Conservation (phyloP, 2,329 filamentous ascomycete species). For the Aspergillus eucalypticola region DNA sequence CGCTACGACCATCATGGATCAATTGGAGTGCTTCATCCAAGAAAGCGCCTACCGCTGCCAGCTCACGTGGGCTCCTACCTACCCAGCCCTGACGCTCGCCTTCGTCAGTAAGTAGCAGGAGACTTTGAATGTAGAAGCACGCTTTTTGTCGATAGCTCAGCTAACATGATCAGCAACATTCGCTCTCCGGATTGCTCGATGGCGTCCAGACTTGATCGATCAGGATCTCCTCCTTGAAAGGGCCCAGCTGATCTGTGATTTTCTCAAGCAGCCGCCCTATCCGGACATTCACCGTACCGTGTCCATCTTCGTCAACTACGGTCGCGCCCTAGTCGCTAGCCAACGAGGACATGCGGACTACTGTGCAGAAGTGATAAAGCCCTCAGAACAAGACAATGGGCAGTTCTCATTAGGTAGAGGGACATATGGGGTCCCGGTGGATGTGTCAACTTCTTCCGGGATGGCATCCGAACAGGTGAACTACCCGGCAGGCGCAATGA, state of each 20-base stretch:
- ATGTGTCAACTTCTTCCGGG: background rate
- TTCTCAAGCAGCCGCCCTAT: slow-evolving; percentile 38
- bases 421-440: background rate
- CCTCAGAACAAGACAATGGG: background rate
- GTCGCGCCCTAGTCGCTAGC: slow-evolving; percentile 32
- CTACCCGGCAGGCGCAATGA: slow-evolving; percentile 13
- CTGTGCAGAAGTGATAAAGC: background rate
- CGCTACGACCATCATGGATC: slow-evolving; percentile 36
- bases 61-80: slow-evolving; percentile 37
- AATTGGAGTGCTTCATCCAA: slow-evolving; percentile 33
- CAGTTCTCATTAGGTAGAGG: background rate
- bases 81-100: slow-evolving; percentile 37
- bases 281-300: slow-evolving; percentile 42
- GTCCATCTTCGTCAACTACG: slow-evolving; percentile 40
- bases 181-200: slow-evolving; percentile 35
- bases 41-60: slow-evolving; percentile 38
- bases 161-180: slow-evolving; percentile 31
- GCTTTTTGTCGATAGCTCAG: background rate
- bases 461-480: background rate
- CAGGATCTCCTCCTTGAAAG: slow-evolving; percentile 32
- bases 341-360: background rate
- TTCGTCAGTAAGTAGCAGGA: slow-evolving; percentile 36
- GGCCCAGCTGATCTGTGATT: slow-evolving; percentile 36
- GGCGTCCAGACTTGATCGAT: slow-evolving; percentile 36
- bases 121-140: background rate